Percentiles rank a stretch among this genome's conserved stretches.
These are phyloP conservation scores for Filosporella fistucella DNA, from an alignment of 495 filamentous ascomycete species.

Conservation along the genomic window DNA sequence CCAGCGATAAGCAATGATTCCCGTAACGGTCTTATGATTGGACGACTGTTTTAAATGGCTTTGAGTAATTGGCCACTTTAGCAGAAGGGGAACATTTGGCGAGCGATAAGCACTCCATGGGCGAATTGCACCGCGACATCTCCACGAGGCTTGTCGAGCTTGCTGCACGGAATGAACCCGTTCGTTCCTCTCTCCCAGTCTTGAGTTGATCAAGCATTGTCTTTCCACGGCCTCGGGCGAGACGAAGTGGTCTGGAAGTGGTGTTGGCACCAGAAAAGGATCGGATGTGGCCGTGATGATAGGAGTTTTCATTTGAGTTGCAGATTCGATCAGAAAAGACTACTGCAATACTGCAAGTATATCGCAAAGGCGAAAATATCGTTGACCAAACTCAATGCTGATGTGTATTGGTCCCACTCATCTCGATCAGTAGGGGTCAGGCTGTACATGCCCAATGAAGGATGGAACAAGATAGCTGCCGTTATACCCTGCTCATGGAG, in stretches of 20 bases:
- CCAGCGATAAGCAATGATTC: neutral
- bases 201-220: too few species aligned
- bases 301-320: neutral
- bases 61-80: neutral
- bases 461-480: constrained; percentile 9
- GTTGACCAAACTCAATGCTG: neutral
- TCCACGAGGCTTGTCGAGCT: neutral
- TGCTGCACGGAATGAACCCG: neutral
- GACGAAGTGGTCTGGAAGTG: neutral
- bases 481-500: neutral
- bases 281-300: neutral
- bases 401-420: neutral
- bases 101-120: neutral
- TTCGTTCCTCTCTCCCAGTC: too few species aligned
- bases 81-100: neutral
- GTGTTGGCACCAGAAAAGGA: neutral
- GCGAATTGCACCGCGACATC: neutral
- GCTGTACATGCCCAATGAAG: constrained; percentile 12
- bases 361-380: neutral
- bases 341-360: neutral
- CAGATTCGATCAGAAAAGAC: neutral
- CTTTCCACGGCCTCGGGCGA: too few species aligned
- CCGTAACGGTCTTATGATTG: neutral
- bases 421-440: neutral
- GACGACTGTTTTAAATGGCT: neutral